Evolutionary conservation across 2,329 filamentous ascomycete species (phyloP).

Genomic region (Clarireedia homoeocarpa): DNA sequence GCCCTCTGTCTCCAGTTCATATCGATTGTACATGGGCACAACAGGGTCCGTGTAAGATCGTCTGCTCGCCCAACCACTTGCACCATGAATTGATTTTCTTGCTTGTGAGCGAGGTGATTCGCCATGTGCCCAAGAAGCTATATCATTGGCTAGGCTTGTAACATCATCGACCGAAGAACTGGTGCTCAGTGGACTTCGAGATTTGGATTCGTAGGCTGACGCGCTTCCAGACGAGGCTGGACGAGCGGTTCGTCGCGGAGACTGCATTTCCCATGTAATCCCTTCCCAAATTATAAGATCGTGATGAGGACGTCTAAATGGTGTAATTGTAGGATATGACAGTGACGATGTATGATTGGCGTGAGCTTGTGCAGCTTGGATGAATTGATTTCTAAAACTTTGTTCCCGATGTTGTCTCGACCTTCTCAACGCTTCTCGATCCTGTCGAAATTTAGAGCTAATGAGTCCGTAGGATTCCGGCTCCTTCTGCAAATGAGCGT

Average conservation of each 20-base stretch:
- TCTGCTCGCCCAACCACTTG: not conserved
- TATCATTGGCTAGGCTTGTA: conserved; percentile 18
- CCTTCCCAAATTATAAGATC: conserved; percentile 5
- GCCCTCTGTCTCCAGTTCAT: conserved; percentile 10
- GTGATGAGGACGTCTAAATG: conserved; percentile 4
- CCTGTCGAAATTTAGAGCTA: conserved; percentile 1
- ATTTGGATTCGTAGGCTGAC: conserved; percentile 22
- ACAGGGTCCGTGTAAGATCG: conserved; percentile 14
- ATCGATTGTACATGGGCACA: conserved; percentile 11
- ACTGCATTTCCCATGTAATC: conserved; percentile 16
- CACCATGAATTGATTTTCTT: conserved; percentile 2
- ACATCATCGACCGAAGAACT: conserved; percentile 19
- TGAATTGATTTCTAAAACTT: conserved; percentile 3
- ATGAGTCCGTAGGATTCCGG: not conserved
- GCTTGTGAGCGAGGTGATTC: not conserved
- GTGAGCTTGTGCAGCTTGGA: not conserved
- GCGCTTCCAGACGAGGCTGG: conserved; percentile 15
- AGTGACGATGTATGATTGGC: conserved; percentile 12
- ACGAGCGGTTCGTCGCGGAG: conserved; percentile 12
- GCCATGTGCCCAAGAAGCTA: conserved; percentile 14
- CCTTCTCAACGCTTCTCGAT: not conserved
- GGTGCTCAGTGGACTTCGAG: conserved; percentile 24
- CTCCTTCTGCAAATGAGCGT: not conserved
- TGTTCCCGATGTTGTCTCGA: conserved; percentile 2
- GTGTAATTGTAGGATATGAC: conserved; percentile 19